These are phyloP conservation scores for Colletotrichum sp. DNA, from an alignment of 2,329 filamentous ascomycete genomes.

Conservation along the genomic window DNA sequence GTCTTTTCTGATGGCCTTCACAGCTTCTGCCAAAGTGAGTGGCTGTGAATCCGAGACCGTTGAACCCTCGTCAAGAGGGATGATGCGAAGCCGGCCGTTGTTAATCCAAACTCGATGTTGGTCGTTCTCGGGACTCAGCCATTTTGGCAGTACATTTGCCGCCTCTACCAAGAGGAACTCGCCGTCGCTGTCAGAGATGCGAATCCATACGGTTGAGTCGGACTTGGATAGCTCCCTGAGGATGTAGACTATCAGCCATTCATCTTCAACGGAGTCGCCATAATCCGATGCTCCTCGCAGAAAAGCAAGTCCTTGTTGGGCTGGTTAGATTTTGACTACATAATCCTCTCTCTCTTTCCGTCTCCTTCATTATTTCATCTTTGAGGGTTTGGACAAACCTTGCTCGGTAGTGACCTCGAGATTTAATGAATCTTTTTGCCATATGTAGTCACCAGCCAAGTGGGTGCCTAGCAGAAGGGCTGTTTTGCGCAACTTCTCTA, in stretches of 20 bases:
- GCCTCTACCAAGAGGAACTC: slow-evolving; percentile 96
- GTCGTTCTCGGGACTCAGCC: slow-evolving; percentile 91
- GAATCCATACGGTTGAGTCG: slow-evolving; percentile 79
- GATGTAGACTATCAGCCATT: slow-evolving; percentile 95
- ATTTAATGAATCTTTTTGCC: slow-evolving; percentile 87
- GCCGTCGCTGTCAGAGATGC: slow-evolving; percentile 86
- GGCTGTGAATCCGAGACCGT: slow-evolving; percentile 33
- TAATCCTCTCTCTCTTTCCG: neutral
- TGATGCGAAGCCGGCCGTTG: slow-evolving; percentile 74
- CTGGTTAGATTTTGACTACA: neutral
- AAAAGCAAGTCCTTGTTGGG: slow-evolving; percentile 53
- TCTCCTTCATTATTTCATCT: neutral
- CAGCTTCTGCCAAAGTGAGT: slow-evolving; percentile 69
- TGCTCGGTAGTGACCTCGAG: slow-evolving; percentile 66
- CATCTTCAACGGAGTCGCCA: slow-evolving; percentile 93
- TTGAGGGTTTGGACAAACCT: slow-evolving; percentile 46
- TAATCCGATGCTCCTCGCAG: slow-evolving; percentile 84
- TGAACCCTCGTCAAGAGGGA: slow-evolving; percentile 58
- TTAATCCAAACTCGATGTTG: slow-evolving; percentile 91
- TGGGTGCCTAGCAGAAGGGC: slow-evolving; percentile 66
- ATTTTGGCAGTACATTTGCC: slow-evolving; percentile 83
- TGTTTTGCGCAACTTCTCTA: slow-evolving; percentile 76
- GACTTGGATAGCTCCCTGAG: slow-evolving; percentile 79
- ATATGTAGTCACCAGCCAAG: slow-evolving; percentile 86
- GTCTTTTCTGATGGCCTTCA: slow-evolving; percentile 61